These are phyloP conservation scores for Craspedostauros australis DNA, from an alignment of 108 stramenopile genomes.

Conservation along the genomic window DNA sequence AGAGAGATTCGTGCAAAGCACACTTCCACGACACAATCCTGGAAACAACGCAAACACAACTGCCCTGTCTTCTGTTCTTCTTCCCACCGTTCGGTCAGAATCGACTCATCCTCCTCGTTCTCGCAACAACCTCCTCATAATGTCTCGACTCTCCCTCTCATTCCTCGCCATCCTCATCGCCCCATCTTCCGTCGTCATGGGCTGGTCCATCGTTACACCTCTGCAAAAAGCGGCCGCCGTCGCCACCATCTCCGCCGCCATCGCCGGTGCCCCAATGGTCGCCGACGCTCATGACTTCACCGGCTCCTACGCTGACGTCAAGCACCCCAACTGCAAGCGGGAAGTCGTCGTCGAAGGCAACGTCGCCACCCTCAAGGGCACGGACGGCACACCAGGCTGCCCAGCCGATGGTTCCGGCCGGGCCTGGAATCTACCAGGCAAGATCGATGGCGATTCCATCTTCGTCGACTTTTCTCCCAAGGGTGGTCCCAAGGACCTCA, in stretches of 20 bases:
- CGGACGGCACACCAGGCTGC: conserved; percentile 46
- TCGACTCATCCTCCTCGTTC: too few species aligned
- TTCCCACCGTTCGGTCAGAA: too few species aligned
- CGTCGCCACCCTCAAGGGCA: conserved; percentile 19
- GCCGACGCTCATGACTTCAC: conserved; percentile 29
- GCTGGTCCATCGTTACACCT: not conserved
- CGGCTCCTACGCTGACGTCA: conserved; percentile 34
- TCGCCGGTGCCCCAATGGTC: conserved; percentile 5
- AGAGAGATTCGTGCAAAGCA: too few species aligned
- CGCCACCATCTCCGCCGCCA: not conserved
- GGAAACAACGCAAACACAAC: too few species aligned
- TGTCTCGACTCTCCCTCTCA: not conserved
- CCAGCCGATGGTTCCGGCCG: conserved; percentile 24
- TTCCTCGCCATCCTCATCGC: too few species aligned
- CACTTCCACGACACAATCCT: too few species aligned
- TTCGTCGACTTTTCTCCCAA: conserved; percentile 56
- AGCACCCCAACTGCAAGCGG: conserved; percentile 45
- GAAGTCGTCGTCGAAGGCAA: conserved; percentile 17
- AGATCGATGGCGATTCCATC: conserved; percentile 26
- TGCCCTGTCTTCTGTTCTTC: too few species aligned
- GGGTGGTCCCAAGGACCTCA: conserved; percentile 46
- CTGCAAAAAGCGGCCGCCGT: not conserved
- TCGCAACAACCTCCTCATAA: not conserved
- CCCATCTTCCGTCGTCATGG: too few species aligned
- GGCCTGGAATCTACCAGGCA: conserved; percentile 17